A percentile compares a stretch with the other conserved stretches of the same genome.
Conservation (phyloP, 106 monocot species). For the Dendrobium huoshanense region DNA sequence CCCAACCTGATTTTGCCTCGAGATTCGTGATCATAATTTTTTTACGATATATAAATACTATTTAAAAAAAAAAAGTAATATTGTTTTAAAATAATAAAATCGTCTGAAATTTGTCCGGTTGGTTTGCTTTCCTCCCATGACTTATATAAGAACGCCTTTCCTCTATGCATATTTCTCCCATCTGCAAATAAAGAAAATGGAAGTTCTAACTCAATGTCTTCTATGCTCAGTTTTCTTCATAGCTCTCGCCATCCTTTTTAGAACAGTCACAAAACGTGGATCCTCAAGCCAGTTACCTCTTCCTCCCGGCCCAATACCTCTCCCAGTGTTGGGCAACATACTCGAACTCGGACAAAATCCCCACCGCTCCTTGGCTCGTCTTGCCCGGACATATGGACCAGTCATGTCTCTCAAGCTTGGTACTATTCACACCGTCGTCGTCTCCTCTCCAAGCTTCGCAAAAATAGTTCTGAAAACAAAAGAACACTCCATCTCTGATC, state of each 20-base stretch:
- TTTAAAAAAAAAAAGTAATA: too few relatives aligned
- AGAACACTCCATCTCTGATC: constrained; percentile 21
- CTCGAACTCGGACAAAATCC: constrained; percentile 6
- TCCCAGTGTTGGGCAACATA: constrained; percentile 3
- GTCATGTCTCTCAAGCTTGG: constrained; percentile 30
- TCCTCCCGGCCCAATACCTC: constrained; percentile 20
- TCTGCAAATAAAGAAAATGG: too few relatives aligned
- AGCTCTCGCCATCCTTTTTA: not conserved
- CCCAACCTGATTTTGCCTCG: too few relatives aligned
- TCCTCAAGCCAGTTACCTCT: not conserved
- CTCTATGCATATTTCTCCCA: too few relatives aligned
- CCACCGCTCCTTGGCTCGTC: too few relatives aligned
- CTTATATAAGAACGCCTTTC: too few relatives aligned
- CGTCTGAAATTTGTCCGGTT: too few relatives aligned
- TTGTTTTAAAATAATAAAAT: too few relatives aligned
- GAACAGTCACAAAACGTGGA: not conserved
- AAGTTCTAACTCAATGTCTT: not conserved
- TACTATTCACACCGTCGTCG: constrained; percentile 3
- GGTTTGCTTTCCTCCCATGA: too few relatives aligned
- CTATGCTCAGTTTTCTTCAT: not conserved
- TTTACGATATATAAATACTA: too few relatives aligned
- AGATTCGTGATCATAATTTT: too few relatives aligned
- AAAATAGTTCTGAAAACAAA: constrained; percentile 11
- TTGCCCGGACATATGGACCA: too few relatives aligned
- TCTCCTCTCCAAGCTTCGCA: constrained; percentile 26